Conservation (phyloP, 805 yeast genomes). For the Ogataea siamensis region DNA sequence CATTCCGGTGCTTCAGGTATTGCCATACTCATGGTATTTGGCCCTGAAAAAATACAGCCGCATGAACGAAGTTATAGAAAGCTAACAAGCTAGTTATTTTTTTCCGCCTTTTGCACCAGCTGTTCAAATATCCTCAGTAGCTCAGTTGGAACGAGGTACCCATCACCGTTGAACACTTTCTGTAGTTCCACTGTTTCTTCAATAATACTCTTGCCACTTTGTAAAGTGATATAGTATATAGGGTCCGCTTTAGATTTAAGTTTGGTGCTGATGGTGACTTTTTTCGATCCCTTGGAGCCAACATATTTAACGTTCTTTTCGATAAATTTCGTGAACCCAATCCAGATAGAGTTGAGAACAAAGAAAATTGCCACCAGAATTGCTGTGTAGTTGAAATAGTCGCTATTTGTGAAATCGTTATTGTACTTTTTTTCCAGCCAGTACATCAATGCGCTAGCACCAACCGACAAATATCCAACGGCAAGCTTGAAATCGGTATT, state of each 20-base stretch:
- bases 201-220: conserved; percentile 24
- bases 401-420: conserved; percentile 40
- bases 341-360: conserved; percentile 36
- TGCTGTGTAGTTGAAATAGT: conserved; percentile 36
- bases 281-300: conserved; percentile 39
- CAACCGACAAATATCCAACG: conserved; percentile 47
- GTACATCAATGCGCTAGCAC: conserved; percentile 45
- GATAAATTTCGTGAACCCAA: conserved; percentile 32
- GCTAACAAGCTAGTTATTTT: conserved; percentile 9
- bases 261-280: conserved; percentile 39
- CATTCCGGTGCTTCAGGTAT: conserved; percentile 39
- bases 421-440: conserved; percentile 46
- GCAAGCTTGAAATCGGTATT: conserved; percentile 47
- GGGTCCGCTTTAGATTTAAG: conserved; percentile 44
- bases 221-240: conserved; percentile 38
- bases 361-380: conserved; percentile 40
- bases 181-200: conserved; percentile 35
- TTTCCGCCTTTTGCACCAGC: conserved; percentile 21
- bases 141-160: conserved; percentile 40
- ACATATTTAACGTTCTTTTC: conserved; percentile 47
- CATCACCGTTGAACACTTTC: conserved; percentile 46
- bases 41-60: conserved; percentile 28
- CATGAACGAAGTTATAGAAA: conserved; percentile 29
- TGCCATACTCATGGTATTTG: conserved; percentile 42
- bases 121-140: conserved; percentile 30